Base-by-base conservation (phyloP, 768 basidiomycete genomes). In the Chiua virens region DNA sequence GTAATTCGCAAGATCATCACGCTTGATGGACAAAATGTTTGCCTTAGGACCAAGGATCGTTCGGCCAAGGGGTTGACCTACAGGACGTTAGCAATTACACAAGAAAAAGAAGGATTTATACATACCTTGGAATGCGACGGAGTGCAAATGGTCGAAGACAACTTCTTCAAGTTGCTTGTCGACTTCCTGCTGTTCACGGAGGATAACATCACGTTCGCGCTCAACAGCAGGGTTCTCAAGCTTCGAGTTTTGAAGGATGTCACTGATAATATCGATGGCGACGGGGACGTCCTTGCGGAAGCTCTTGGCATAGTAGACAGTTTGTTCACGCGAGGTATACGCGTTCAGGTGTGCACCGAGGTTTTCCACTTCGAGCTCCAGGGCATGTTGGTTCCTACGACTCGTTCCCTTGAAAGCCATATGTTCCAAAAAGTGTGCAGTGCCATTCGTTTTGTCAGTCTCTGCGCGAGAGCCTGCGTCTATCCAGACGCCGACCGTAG, bases 401-500 rank as follows among this genome's bases (percentile, higher is more conserved):
- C 82, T 81, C 52, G 96, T 99, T 49, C 97, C 97, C 74, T 95
- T 95, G 82, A 96, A 96, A 35, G 93, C 93, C 93, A 96, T 93
- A 65, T 95, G 92, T 72, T 99, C 97, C 53, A 98, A 83, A 80
- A 99, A 99, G 75, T 98, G 97, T 40, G 97, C 97, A 10, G 93
- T 94, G 45, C 97, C 97, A 61, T 88, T 95, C 35, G 92, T 96
- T 73, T 84, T 83, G 75, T 92, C 87, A 42, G 89, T 96, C 81
- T 99, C 97, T 52, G 94, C 95, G 49, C 97, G 83, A 57, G 92
- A 94, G 57, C 97, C 97, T 52, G 97, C 96, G 69, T 98, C 96
- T 63, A 99, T 96, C 94, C 94, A 99, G 53, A 98, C 88, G 56
- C 97, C 97, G 32, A 98, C 93, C n/a, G 96, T 99, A 8, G 95